These are phyloP conservation scores for Tricholoma saponaceum DNA, from an alignment of 768 basidiomycete genomes.

Conservation along the genomic window DNA sequence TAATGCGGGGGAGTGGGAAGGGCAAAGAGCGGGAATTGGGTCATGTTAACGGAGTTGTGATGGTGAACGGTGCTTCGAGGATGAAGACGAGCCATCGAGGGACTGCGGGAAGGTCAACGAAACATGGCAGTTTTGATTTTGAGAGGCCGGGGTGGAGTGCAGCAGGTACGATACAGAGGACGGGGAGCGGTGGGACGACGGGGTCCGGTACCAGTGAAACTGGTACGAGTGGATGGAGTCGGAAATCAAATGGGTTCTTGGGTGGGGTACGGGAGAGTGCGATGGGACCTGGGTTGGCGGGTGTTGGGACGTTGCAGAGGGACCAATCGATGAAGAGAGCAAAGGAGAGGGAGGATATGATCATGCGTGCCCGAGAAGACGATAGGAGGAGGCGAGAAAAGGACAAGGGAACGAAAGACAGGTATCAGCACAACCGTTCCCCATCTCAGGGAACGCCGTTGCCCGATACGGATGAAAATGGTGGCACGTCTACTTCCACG, in stretches of 20 bases:
- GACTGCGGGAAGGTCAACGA: conserved; percentile 34
- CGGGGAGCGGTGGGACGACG: conserved; percentile 36
- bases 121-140: conserved; percentile 76
- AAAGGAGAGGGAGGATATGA: conserved; percentile 33
- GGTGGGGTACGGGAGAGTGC: conserved; percentile 29
- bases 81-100: conserved; percentile 5
- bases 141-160: conserved; percentile 57
- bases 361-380: conserved; percentile 13
- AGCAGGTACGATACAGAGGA: conserved; percentile 35
- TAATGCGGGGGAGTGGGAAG: conserved; percentile 15
- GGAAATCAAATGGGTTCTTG: conserved; percentile 10
- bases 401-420: conserved; percentile 17
- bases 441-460: background rate
- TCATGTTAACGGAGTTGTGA: conserved; percentile 19
- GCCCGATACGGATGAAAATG: conserved; percentile 7
- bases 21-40: conserved; percentile 25
- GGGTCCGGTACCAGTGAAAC: conserved; percentile 27
- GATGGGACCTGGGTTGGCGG: conserved; percentile 39
- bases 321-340: conserved; percentile 35
- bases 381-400: conserved; percentile 15
- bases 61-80: conserved; percentile 17
- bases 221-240: conserved; percentile 24
- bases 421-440: conserved; percentile 1
- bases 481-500: conserved; percentile 37
- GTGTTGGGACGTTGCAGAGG: conserved; percentile 41